Percentiles rank a stretch among this genome's conserved stretches.
These are phyloP conservation scores for Teratosphaeria epicoccoides DNA, from an alignment of 2,329 filamentous ascomycete species.

Conservation along the genomic window DNA sequence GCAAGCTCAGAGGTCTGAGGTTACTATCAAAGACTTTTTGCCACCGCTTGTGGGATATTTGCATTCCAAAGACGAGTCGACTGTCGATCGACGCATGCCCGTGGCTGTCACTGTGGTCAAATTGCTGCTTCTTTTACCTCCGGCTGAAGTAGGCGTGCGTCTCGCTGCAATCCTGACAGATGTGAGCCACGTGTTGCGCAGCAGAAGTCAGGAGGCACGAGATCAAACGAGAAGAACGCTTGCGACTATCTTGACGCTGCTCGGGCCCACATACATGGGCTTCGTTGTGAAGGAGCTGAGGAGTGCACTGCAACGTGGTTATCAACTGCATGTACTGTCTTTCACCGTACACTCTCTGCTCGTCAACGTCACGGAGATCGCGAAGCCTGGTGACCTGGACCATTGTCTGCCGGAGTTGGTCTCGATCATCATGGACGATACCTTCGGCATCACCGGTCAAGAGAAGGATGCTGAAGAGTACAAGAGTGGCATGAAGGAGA, in stretches of 20 bases:
- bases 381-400: slow-evolving; percentile 74
- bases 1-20: slow-evolving; percentile 11
- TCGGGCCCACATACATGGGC: slow-evolving; percentile 74
- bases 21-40: slow-evolving; percentile 60
- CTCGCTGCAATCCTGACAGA: slow-evolving; percentile 81
- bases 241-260: slow-evolving; percentile 66
- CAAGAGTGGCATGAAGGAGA: slow-evolving; percentile 88
- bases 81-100: slow-evolving; percentile 84
- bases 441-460: slow-evolving; percentile 82
- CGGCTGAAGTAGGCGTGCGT: slow-evolving; percentile 59
- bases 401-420: slow-evolving; percentile 74
- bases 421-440: slow-evolving; percentile 88
- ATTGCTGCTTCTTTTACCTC: slow-evolving; percentile 68
- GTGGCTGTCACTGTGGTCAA: slow-evolving; percentile 84
- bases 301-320: slow-evolving; percentile 71
- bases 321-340: slow-evolving; percentile 88
- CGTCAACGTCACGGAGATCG: slow-evolving; percentile 60
- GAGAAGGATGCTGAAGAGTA: slow-evolving; percentile 98
- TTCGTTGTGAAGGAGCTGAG: slow-evolving; percentile 90
- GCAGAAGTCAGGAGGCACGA: slow-evolving; percentile 75
- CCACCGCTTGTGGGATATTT: slow-evolving; percentile 74
- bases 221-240: slow-evolving; percentile 86
- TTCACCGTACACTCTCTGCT: slow-evolving; percentile 91
- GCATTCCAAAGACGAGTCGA: slow-evolving; percentile 88
- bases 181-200: slow-evolving; percentile 84